A percentile compares a stretch with the other conserved stretches of the same genome.
These are phyloP conservation scores for Zoysia pacifica DNA, from an alignment of 176 grass and related monocot genomes.

Conservation along the genomic window DNA sequence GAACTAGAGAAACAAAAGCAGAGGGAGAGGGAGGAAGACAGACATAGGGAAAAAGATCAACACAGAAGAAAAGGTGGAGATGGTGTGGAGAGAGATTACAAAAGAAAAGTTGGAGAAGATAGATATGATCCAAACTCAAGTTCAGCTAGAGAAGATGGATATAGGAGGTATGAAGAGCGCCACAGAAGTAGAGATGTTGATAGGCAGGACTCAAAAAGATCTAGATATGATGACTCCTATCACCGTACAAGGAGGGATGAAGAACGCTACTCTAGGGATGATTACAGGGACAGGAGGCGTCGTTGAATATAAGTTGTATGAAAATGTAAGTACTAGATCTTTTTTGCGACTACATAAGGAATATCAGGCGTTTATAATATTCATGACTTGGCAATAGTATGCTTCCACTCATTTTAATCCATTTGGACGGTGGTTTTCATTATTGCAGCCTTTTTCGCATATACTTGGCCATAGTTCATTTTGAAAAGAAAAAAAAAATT, in stretches of 20 bases:
- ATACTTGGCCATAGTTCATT: background rate
- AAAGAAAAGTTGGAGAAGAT: conserved; percentile 53
- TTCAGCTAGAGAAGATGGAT: conserved; percentile 46
- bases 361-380: background rate
- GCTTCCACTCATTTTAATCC: background rate
- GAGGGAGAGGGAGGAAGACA: conserved; percentile 3
- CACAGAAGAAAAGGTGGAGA: conserved; percentile 41
- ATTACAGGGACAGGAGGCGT: conserved; percentile 55
- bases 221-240: conserved; percentile 52
- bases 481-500: background rate
- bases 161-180: conserved; percentile 41
- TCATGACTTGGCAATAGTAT: too few species aligned
- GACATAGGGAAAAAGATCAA: conserved; percentile 33
- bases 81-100: conserved; percentile 43
- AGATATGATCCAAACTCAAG: conserved; percentile 55
- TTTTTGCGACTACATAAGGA: background rate
- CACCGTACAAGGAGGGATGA: conserved; percentile 56
- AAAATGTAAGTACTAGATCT: conserved; percentile 32
- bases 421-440: conserved; percentile 12
- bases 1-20: conserved; percentile 34
- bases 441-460: background rate
- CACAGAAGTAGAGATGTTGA: conserved; percentile 42
- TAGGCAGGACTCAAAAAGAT: conserved; percentile 53
- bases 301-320: conserved; percentile 24
- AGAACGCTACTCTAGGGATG: conserved; percentile 53